A percentile compares a stretch with the other conserved stretches of the same genome.
These are phyloP conservation scores for Erythrophleum fordii DNA, from an alignment of 306 rosid genomes.

Conservation along the genomic window DNA sequence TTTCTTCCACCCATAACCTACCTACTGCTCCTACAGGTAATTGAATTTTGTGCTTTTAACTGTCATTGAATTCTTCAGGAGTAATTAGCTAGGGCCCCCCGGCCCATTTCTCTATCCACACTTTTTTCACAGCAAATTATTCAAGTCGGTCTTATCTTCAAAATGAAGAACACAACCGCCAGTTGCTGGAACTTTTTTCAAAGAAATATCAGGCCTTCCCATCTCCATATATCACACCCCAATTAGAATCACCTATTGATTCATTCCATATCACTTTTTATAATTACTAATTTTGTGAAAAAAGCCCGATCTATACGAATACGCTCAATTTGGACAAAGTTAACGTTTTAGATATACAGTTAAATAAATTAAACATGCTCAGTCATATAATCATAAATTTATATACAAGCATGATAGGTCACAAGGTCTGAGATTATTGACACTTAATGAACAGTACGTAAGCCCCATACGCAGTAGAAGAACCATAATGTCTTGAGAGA, in stretches of 20 bases:
- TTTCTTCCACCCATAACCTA: neutral
- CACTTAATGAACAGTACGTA: neutral
- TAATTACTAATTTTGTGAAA: too few relatives aligned
- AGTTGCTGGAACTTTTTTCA: neutral
- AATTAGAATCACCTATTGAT: neutral
- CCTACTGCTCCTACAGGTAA: neutral
- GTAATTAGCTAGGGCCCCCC: neutral
- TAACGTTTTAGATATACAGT: neutral
- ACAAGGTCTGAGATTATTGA: neutral
- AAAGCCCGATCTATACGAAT: too few relatives aligned
- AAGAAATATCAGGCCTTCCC: neutral
- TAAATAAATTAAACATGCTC: neutral
- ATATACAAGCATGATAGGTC: conserved; percentile 11
- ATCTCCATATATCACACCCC: neutral
- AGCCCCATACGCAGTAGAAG: neutral
- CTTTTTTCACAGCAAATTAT: neutral
- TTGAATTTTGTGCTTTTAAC: neutral
- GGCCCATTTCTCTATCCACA: conserved; percentile 11
- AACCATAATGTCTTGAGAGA: neutral
- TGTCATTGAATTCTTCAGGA: conserved; percentile 12
- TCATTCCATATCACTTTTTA: too few relatives aligned
- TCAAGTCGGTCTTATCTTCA: neutral
- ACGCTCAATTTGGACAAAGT: neutral
- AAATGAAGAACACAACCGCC: neutral
- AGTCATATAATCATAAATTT: neutral